These are phyloP conservation scores for Quercus variabilis DNA, from an alignment of 306 rosid species.

Conservation along the genomic window DNA sequence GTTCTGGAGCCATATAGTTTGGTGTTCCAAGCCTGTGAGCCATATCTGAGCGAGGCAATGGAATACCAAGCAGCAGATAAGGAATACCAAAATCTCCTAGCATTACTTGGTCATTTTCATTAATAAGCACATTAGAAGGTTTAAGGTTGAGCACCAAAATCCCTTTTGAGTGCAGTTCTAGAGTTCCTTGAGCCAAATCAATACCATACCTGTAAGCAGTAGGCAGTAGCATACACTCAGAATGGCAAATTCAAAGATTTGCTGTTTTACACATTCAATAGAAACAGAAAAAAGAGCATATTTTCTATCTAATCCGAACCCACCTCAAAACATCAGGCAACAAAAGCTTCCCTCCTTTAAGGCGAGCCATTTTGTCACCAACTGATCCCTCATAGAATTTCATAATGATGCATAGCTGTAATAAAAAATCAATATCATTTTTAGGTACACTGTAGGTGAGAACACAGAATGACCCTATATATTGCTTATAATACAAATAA, in stretches of 20 bases:
- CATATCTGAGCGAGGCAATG: slow-evolving; percentile 50
- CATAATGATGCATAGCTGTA: slow-evolving; percentile 74
- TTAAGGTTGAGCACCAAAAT: slow-evolving; percentile 75
- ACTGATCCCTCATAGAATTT: slow-evolving; percentile 84
- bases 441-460: slow-evolving; percentile 17
- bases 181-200: slow-evolving; percentile 61
- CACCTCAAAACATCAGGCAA: slow-evolving; percentile 78
- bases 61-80: slow-evolving; percentile 59
- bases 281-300: slow-evolving; percentile 3
- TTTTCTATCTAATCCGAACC: slow-evolving; percentile 14
- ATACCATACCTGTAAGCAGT: slow-evolving; percentile 72
- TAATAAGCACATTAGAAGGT: slow-evolving; percentile 67
- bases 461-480: slow-evolving; percentile 6
- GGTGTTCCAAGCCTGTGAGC: slow-evolving; percentile 82
- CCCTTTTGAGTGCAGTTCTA: slow-evolving; percentile 69
- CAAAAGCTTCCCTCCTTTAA: slow-evolving; percentile 62
- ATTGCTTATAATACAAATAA: slow-evolving; percentile 7
- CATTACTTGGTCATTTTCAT: slow-evolving; percentile 65
- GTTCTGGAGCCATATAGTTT: slow-evolving; percentile 97
- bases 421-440: slow-evolving; percentile 8
- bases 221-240: slow-evolving; percentile 28
- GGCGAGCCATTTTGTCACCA: slow-evolving; percentile 81
- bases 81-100: slow-evolving; percentile 90
- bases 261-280: not conserved
- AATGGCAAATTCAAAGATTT: not conserved